These are phyloP conservation scores for Trypanosoma caninum DNA, from an alignment of 208 protist genomes.

Conservation along the genomic window DNA sequence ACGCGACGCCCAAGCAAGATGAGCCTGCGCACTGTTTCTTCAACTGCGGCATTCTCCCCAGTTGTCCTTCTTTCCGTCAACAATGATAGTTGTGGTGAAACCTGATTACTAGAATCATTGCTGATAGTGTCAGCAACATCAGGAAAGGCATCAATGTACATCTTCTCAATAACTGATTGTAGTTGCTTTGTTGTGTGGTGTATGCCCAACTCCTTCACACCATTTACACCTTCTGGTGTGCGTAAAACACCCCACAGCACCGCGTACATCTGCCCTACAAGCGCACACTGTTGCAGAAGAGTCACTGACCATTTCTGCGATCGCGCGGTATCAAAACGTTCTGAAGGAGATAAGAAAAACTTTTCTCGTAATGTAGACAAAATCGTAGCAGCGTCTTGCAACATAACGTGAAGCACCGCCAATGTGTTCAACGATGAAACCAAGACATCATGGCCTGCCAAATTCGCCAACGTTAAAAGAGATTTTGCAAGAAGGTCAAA, in stretches of 20 bases:
- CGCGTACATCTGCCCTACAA: slow-evolving; percentile 62
- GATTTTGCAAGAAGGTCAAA: slow-evolving; percentile 56
- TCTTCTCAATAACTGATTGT: slow-evolving; percentile 30
- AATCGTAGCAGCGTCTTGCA: slow-evolving; percentile 36
- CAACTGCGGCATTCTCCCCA: slow-evolving; percentile 14
- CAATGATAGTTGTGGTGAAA: not conserved
- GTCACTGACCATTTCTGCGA: slow-evolving; percentile 2
- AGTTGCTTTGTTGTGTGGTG: slow-evolving; percentile 32
- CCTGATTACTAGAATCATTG: not conserved
- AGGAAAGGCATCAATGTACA: not conserved
- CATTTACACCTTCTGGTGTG: slow-evolving; percentile 35
- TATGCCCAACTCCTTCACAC: slow-evolving; percentile 40
- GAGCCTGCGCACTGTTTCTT: slow-evolving; percentile 47
- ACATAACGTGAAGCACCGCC: slow-evolving; percentile 55
- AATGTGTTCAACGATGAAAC: slow-evolving; percentile 63
- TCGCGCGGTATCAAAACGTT: not conserved
- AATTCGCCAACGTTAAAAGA: slow-evolving; percentile 39
- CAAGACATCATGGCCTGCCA: slow-evolving; percentile 45
- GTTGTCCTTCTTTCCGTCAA: not conserved
- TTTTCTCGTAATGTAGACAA: slow-evolving; percentile 21
- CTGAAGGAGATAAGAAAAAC: not conserved
- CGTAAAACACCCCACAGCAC: slow-evolving; percentile 63
- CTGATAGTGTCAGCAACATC: not conserved
- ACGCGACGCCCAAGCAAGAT: slow-evolving; percentile 43
- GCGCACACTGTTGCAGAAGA: slow-evolving; percentile 52